A percentile compares a stretch with the other conserved stretches of the same genome.
These are phyloP conservation scores for Grigorovia jiainica DNA, from an alignment of 805 yeast species.

Conservation along the genomic window DNA sequence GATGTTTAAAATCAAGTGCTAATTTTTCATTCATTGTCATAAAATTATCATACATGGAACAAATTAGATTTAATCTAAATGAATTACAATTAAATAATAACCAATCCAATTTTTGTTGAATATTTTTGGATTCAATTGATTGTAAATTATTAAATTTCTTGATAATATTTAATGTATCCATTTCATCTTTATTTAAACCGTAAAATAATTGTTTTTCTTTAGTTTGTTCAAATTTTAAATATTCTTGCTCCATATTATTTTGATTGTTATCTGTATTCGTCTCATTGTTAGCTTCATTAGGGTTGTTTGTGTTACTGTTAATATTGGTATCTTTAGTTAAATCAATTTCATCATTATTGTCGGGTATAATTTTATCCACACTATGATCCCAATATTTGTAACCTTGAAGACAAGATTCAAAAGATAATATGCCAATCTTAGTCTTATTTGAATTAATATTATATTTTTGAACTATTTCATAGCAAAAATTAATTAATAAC, in stretches of 20 bases:
- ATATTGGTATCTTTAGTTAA: neutral
- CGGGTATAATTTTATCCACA: constrained; percentile 10
- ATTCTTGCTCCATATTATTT: constrained; percentile 11
- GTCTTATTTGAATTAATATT: constrained; percentile 11
- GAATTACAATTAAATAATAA: constrained; percentile 34
- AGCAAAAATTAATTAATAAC: constrained; percentile 38
- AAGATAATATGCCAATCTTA: constrained; percentile 25
- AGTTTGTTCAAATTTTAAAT: constrained; percentile 18
- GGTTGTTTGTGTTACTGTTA: neutral
- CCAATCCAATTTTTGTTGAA: constrained; percentile 35
- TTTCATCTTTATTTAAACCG: constrained; percentile 19
- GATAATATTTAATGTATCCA: constrained; percentile 15
- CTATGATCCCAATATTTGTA: constrained; percentile 35
- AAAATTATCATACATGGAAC: constrained; percentile 42
- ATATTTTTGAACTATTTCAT: constrained; percentile 31
- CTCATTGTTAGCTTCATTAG: neutral
- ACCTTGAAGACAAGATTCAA: constrained; percentile 34
- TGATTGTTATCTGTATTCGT: constrained; percentile 3
- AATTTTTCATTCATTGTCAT: constrained; percentile 45
- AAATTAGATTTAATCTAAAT: constrained; percentile 38
- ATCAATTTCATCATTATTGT: constrained; percentile 2
- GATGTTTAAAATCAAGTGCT: constrained; percentile 45
- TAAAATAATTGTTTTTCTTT: constrained; percentile 26
- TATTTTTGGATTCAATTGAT: constrained; percentile 32
- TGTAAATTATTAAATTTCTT: constrained; percentile 32